These are phyloP conservation scores for Cylindrotheca closterium DNA, from an alignment of 108 stramenopile genomes.

Conservation along the genomic window DNA sequence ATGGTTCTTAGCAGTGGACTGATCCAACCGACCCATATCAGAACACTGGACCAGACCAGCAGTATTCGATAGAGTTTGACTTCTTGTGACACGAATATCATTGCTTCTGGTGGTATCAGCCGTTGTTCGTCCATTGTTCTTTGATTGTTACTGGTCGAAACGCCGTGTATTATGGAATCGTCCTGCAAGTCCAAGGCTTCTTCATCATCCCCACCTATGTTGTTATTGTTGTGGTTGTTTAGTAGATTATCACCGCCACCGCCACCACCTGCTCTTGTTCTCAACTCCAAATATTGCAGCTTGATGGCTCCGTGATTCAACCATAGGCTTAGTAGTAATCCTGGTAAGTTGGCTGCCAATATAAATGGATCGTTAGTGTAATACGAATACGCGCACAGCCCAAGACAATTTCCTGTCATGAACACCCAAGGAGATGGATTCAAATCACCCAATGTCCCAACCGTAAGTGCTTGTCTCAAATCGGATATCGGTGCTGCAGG, in stretches of 20 bases:
- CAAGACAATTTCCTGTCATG: constrained; percentile 69
- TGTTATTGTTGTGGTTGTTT: not conserved
- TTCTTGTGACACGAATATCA: constrained; percentile 21
- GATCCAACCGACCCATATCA: constrained; percentile 36
- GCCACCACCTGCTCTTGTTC: not conserved
- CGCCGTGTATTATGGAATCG: not conserved
- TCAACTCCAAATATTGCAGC: constrained; percentile 44
- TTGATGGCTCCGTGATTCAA: constrained; percentile 65
- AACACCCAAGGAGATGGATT: constrained; percentile 59
- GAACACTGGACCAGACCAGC: constrained; percentile 12
- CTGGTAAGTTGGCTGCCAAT: constrained; percentile 57
- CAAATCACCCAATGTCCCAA: constrained; percentile 28
- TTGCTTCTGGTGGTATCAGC: not conserved
- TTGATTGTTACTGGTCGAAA: not conserved
- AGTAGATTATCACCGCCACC: not conserved
- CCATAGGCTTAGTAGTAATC: constrained; percentile 56
- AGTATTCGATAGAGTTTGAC: constrained; percentile 10
- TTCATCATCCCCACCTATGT: no score
- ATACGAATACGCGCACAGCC: constrained; percentile 41
- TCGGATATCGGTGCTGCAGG: constrained; percentile 32
- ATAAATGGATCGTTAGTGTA: constrained; percentile 50
- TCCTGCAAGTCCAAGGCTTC: not conserved
- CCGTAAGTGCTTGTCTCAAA: constrained; percentile 31
- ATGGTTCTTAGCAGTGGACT: not conserved
- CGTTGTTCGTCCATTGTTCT: no score